Percentiles rank a stretch among this genome's conserved stretches.
phyloP scores from a whole-genome alignment of 2,329 filamentous ascomycete genomes.

The Escovopsis sp. region DNA sequence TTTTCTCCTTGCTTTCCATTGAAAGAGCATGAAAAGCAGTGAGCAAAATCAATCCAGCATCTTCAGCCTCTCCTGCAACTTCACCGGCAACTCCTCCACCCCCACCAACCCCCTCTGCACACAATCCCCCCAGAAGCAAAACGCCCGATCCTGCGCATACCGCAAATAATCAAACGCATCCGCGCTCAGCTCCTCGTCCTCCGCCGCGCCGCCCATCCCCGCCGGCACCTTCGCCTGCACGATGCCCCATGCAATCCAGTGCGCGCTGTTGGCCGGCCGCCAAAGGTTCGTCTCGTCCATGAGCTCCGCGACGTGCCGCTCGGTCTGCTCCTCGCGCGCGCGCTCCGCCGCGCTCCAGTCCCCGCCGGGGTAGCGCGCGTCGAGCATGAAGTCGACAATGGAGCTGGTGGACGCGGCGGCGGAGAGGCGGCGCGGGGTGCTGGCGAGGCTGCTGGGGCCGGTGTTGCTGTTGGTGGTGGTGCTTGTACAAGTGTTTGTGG shows the following conservation, averaged over 20 bases:
- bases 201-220: constrained; percentile 39
- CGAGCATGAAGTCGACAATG: constrained; percentile 64
- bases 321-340: constrained; percentile 45
- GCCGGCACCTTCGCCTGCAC: constrained; percentile 74
- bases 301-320: constrained; percentile 53
- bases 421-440: constrained; percentile 22
- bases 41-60: constrained; percentile 31
- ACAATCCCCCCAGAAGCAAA: constrained; percentile 92
- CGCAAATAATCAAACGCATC: constrained; percentile 86
- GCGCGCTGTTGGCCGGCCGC: constrained; percentile 73
- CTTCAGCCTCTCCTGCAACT: constrained; percentile 51
- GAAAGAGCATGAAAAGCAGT: not conserved
- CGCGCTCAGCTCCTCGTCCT: constrained; percentile 38
- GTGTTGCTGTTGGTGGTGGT: constrained; percentile 17
- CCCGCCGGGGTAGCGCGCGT: constrained; percentile 45
- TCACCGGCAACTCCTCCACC: constrained; percentile 58
- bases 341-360: constrained; percentile 39
- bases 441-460: constrained; percentile 8
- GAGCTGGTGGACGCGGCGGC: constrained; percentile 31
- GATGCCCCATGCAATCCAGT: constrained; percentile 94
- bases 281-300: constrained; percentile 70
- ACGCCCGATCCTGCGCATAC: constrained; percentile 77
- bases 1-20: no score
- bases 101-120: constrained; percentile 60
- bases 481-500: no score